These are phyloP conservation scores for Rubroboletus satanas DNA, from an alignment of 768 basidiomycete species.

Conservation along the genomic window DNA sequence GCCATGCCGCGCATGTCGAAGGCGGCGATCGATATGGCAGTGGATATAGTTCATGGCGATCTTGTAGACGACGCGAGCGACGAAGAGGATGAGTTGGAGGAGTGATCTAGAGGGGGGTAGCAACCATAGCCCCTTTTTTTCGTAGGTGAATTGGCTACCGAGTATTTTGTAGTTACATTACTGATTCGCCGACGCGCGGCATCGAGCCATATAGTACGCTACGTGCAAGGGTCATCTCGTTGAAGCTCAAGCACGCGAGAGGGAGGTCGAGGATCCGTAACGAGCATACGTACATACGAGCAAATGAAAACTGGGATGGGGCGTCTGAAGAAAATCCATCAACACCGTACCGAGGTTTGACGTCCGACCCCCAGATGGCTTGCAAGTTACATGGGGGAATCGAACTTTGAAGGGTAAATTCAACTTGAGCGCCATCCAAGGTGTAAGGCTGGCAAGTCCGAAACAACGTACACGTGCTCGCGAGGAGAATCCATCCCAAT, in stretches of 20 bases:
- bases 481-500: background rate
- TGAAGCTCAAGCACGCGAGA: background rate
- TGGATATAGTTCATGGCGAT: slow-evolving; percentile 57
- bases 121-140: background rate
- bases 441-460: background rate
- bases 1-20: slow-evolving; percentile 69
- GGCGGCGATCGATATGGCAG: slow-evolving; percentile 60
- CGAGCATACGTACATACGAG: background rate
- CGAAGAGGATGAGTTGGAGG: slow-evolving; percentile 50
- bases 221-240: background rate
- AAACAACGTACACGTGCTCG: background rate
- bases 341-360: background rate
- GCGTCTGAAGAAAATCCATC: background rate
- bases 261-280: background rate
- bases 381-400: background rate
- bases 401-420: background rate
- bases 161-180: background rate
- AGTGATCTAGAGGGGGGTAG: slow-evolving; percentile 23
- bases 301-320: background rate
- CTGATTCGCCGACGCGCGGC: background rate
- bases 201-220: background rate
- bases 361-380: background rate
- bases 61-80: slow-evolving; percentile 36
- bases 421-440: background rate
- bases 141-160: background rate